Base-by-base conservation (phyloP, 148 eudicot species). In the Salicornia ramosissima region DNA sequence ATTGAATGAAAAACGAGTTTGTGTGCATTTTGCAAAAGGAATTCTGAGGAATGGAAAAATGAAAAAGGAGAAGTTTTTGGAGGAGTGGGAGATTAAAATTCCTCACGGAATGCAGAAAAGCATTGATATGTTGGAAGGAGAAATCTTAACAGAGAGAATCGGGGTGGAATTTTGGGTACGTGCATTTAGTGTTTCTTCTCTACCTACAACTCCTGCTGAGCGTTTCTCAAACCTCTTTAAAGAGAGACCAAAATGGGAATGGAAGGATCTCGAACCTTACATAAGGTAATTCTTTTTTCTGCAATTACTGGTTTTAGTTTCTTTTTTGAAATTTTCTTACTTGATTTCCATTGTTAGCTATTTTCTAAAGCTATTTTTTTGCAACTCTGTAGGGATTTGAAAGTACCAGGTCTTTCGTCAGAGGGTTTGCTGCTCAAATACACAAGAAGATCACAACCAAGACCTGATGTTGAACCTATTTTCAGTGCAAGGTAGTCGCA, bases 361-460 rank as follows among this genome's bases (percentile, higher is more conserved):
- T 5, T 39, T 55, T 65, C 39, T 18, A 30, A 24, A 60, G 2
- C 18, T 50, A 21, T 21, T 59, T 49, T n/a, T 77, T 18, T 79
- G 34, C 56, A 79, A 54, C 33, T 66, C 14, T 79, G 49, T 58
- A 94, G 99, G 88, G 97, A 89, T 82, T 76, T 94, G 55, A 88
- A 80, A 72, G 93, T 90, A 34, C 97, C 99, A 22, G 97, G 99
- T 64, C 86, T 94, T 63, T 86, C 99, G 68, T 79, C 96, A 6
- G 99, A 94, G 69, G 93, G 87, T 42, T 80, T 94, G 77, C 92
- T 94, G 34, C 96, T 90, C 73, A 90, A 94, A 68, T 94, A 88
- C 85, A 94, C 99, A 22, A 74, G 99, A 82, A 83, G 99, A 82
- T 83, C 88, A 45, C 99, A 94, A 77, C 96, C 99, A 50, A 83